Evolutionary conservation across 768 basidiomycete genomes (phyloP).

Genomic region (Saitozyma podzolica): DNA sequence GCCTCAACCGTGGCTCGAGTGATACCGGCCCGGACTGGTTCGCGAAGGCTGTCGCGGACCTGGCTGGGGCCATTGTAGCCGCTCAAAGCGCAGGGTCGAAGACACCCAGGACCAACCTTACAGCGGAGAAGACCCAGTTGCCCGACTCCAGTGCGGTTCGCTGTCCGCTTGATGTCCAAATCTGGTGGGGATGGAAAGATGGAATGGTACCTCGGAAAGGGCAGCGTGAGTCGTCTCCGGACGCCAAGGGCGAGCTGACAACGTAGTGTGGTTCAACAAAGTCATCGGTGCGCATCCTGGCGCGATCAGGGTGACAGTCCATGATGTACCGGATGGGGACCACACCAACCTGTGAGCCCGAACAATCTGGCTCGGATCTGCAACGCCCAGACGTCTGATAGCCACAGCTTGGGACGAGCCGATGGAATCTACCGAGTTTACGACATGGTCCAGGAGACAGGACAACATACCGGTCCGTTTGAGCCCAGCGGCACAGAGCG

Average conservation of each 20-base stretch:
- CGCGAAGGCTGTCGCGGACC: constrained; percentile 13
- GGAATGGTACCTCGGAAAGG: constrained; percentile 42
- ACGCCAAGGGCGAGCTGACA: constrained; percentile 1
- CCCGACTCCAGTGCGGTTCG: too few species aligned
- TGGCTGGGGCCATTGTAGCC: constrained; percentile 18
- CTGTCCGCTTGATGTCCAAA: constrained; percentile 20
- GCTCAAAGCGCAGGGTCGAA: constrained; percentile 6
- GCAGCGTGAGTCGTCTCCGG: constrained; percentile 26
- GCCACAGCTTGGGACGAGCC: constrained; percentile 17
- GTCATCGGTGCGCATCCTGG: constrained; percentile 10
- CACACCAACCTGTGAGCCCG: constrained; percentile 43
- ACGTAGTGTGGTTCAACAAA: constrained; percentile 28
- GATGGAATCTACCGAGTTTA: constrained; percentile 37
- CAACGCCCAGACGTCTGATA: constrained; percentile 7
- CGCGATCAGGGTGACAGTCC: constrained; percentile 24
- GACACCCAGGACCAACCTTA: not conserved
- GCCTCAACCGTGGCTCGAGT: constrained; percentile 37
- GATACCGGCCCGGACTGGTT: constrained; percentile 47
- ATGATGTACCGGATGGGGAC: constrained; percentile 43
- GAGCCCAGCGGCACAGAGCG: not conserved
- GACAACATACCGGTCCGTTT: constrained; percentile 1
- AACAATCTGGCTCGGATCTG: not conserved
- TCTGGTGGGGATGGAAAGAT: constrained; percentile 48
- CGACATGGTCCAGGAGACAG: constrained; percentile 16
- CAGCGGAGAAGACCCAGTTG: constrained; percentile 2